Evolutionary conservation across 495 filamentous ascomycete genomes (phyloP), one percentile per base, ranked within the genome.

Genomic region (Gamarada debralockiae): DNA sequence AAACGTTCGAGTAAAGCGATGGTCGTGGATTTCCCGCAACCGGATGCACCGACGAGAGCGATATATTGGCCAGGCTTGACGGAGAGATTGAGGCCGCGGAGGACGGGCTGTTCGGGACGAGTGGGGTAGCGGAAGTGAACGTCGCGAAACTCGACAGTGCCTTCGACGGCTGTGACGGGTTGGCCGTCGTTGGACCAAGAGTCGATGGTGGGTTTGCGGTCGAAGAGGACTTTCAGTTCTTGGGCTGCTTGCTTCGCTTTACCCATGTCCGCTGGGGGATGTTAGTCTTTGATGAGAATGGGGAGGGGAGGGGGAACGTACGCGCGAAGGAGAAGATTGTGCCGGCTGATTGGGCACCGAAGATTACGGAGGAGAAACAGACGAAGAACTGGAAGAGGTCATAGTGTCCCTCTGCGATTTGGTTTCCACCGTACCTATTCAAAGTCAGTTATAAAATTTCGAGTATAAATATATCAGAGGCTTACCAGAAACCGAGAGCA

Each of bases 91-190:
- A 92, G 67, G 14, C 86, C 86, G 31, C 83, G 81, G 18, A 92
- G 79, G 38, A 92, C 86, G 15, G 86, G 87, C 56, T 90, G 85
- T 58, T 91, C 86, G 1, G 87, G 84, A 12, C 87, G 75, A 12
- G 86, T 90, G 0, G 88, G 88, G 62, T 92, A 92, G 37, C 89
- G 73, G 74, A 92, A 92, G 61, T 89, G 82, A 12, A 92, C 88
- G 48, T 90, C 80, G 5, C 77, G 76, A 68, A 92, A 89, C 57
- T 91, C 87, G 52, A 92, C 76, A n/a, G 68, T 71, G 24, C 88
- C 88, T 31, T 86, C 74, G 37, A 89, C 73, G 2, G 68, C 57
- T 14, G 75, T 65, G 27, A 93, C 43, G 2, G 62, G 67, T 38
- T 81, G 75, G 3, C 92, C 92, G 1, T 87, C 83, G 0, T 74